Evolutionary conservation across 2,329 filamentous ascomycete species (phyloP).

Genomic region (Diplocarpon rosae): DNA sequence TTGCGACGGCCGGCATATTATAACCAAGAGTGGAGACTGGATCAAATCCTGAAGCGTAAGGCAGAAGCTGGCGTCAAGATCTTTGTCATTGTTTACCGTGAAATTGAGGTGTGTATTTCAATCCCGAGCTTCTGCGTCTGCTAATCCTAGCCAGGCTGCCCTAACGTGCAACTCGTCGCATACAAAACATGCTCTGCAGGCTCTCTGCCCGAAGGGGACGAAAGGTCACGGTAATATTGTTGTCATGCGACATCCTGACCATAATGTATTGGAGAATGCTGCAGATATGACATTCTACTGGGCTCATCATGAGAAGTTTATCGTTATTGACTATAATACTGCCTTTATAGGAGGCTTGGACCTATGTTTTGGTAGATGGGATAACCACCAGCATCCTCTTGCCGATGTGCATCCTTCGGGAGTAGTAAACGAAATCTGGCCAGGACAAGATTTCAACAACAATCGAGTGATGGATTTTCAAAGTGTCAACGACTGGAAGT

Average conservation of each 20-base stretch:
- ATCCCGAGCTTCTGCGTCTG: neutral
- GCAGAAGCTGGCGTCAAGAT: conserved; percentile 93
- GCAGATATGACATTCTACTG: conserved; percentile 97
- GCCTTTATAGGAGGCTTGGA: conserved; percentile 94
- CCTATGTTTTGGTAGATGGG: conserved; percentile 93
- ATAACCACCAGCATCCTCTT: conserved; percentile 72
- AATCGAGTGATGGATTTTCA: conserved; percentile 95
- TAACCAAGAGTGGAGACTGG: conserved; percentile 78
- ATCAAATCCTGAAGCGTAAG: conserved; percentile 74
- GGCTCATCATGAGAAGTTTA: conserved; percentile 96
- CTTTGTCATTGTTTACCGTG: conserved; percentile 85
- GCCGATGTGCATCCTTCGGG: conserved; percentile 81
- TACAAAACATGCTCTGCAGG: conserved; percentile 76
- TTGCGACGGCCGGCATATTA: conserved; percentile 71
- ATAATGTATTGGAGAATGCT: conserved; percentile 87
- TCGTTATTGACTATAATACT: conserved; percentile 82
- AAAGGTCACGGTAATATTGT: conserved; percentile 82
- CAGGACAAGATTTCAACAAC: conserved; percentile 97
- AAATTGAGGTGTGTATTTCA: conserved; percentile 32
- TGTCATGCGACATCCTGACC: conserved; percentile 84
- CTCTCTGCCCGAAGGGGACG: conserved; percentile 68
- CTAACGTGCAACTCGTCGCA: conserved; percentile 87
- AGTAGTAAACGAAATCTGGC: conserved; percentile 75
- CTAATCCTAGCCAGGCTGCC: conserved; percentile 46
- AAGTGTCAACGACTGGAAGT: conserved; percentile 81